Percentiles rank a stretch among this genome's conserved stretches.
phyloP scores from a whole-genome alignment of 2,329 filamentous ascomycete species.

The Botrytis galanthina region DNA sequence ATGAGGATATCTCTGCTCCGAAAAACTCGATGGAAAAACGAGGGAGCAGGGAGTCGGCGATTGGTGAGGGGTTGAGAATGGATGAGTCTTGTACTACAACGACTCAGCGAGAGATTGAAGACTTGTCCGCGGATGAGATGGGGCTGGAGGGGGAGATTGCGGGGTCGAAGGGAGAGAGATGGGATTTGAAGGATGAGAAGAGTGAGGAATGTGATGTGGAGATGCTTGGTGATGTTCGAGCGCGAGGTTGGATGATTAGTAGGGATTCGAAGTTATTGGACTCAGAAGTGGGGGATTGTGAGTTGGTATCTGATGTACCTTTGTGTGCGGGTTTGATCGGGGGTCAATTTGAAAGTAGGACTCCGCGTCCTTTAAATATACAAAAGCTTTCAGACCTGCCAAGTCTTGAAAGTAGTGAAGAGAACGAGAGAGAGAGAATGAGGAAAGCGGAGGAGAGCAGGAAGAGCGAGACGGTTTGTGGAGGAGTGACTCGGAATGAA shows the following conservation, averaged over 20 bases:
- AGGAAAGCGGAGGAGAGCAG: too few relatives aligned
- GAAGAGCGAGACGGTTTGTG: too few relatives aligned
- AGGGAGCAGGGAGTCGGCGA: too few relatives aligned
- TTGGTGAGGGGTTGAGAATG: background rate
- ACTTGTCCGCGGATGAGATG: background rate
- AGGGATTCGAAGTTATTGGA: background rate
- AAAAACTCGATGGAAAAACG: background rate
- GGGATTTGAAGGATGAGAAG: too few relatives aligned
- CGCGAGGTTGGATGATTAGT: background rate
- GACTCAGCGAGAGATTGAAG: too few relatives aligned
- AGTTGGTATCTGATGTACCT: background rate
- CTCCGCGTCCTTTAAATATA: background rate
- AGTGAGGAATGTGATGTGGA: background rate
- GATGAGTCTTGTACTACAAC: too few relatives aligned
- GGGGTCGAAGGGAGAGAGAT: background rate
- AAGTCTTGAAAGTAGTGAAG: background rate
- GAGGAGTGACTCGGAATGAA: background rate
- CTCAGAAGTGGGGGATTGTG: background rate
- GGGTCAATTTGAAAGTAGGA: background rate
- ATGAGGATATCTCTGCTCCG: background rate
- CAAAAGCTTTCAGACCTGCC: background rate
- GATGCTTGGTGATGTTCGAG: background rate
- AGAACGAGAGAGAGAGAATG: background rate
- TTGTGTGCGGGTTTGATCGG: background rate
- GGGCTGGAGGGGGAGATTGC: background rate